Conservation (phyloP, 2,329 filamentous ascomycete species). For the Trichoderma polysporum region DNA sequence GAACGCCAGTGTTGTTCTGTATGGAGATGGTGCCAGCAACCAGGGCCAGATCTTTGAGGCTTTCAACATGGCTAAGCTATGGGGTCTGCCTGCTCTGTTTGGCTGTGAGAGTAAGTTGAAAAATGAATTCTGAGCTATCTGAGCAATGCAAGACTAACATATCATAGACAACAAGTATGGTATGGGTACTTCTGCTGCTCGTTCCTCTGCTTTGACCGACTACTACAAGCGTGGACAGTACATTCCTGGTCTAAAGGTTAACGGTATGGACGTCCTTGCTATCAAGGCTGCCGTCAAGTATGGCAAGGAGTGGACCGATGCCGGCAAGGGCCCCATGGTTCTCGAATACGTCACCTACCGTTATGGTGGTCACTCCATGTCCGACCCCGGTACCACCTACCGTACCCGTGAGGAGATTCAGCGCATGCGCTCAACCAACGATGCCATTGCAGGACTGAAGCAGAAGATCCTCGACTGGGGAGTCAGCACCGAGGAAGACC, state of each 20-base stretch:
- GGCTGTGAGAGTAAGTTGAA: conserved; percentile 87
- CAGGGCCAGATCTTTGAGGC: conserved; percentile 99
- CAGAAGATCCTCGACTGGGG: conserved; percentile 97
- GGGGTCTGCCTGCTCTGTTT: conserved; percentile 93
- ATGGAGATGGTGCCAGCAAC: conserved; percentile 98
- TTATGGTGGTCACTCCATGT: conserved; percentile 99
- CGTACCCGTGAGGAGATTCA: conserved; percentile 98
- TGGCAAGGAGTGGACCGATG: conserved; percentile 81
- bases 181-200: conserved; percentile 95
- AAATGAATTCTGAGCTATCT: neutral
- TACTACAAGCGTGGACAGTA: conserved; percentile 99
- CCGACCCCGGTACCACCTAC: conserved; percentile 98
- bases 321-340: conserved; percentile 88
- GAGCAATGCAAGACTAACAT: neutral
- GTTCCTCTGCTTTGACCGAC: conserved; percentile 92
- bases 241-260: conserved; percentile 98
- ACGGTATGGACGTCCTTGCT: conserved; percentile 98
- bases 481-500: conserved; percentile 86
- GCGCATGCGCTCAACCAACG: conserved; percentile 98
- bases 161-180: conserved; percentile 96
- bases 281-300: conserved; percentile 96
- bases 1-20: conserved; percentile 84
- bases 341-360: conserved; percentile 99
- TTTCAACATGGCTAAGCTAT: conserved; percentile 99
- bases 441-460: conserved; percentile 97